A percentile compares a stretch with the other conserved stretches of the same genome.
Conservation (phyloP, 2,329 filamentous ascomycete species). For the Ascochyta clinopodiicola region DNA sequence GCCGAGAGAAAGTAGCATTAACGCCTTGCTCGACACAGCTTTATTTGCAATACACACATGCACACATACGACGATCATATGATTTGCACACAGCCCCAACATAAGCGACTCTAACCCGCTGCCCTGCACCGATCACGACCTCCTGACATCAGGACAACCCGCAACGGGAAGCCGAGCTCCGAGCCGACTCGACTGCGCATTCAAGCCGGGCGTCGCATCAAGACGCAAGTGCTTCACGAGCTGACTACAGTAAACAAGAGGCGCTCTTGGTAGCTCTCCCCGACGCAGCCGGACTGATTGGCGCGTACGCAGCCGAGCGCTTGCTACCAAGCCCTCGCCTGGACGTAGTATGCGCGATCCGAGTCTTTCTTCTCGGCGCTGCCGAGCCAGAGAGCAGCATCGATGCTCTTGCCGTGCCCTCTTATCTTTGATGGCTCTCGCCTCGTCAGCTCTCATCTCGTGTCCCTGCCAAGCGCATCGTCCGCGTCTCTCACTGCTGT, state of each 20-base stretch:
- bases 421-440: no score
- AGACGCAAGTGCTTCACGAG: no score
- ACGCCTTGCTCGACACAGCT: not conserved
- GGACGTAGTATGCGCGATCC: constrained; percentile 2
- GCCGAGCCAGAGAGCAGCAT: not conserved
- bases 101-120: not conserved
- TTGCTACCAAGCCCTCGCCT: not conserved
- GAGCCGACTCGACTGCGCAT: not conserved
- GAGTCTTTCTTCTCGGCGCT: not conserved
- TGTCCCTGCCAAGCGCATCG: no score
- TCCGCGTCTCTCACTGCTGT: not conserved
- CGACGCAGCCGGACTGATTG: constrained; percentile 1
- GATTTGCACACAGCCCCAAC: not conserved
- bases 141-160: constrained; percentile 3
- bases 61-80: no score
- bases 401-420: not conserved
- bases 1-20: not conserved
- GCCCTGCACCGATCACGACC: not conserved
- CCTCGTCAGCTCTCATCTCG: not conserved
- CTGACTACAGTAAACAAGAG: no score
- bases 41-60: not conserved
- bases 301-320: constrained; percentile 6
- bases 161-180: not conserved
- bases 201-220: not conserved
- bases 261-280: no score